Evolutionary conservation across 2,329 filamentous ascomycete genomes (phyloP), one percentile per base, ranked within the genome.

Genomic region (Sporothrix inflata): DNA sequence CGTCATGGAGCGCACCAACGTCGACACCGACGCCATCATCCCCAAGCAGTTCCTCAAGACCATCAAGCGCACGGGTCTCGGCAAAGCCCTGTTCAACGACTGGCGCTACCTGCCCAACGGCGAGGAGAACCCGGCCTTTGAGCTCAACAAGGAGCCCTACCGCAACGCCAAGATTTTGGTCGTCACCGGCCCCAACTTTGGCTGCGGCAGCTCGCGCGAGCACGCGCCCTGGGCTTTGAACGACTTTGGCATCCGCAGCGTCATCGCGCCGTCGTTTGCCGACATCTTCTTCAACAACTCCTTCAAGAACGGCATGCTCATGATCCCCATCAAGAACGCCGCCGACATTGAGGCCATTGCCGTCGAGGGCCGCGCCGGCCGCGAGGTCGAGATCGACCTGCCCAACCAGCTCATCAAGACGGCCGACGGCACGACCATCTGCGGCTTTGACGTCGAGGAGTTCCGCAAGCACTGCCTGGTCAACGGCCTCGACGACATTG

Each of bases 281-380:
- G 94, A 97, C 79, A 99, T 99, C 82, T 98, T 98, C 89, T 97
- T 95, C 89, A 98, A 97, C 89, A 99, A 99, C 86, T 96, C 92
- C n/a, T 98, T 98, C 89, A 98, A 99, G 88, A 99, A 99, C 85
- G 95, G 95, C 84, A 98, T 98, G 96, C 86, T 98, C 75, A 94
- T 95, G 65, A 89, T 98, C 74, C 83, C 87, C 73, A 92, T 98
- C 79, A 84, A 87, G 42, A 89, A 95, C 80, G 83, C 89, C 75
- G 85, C 83, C 1, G 86, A 88, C 42, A 84, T 98, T 4, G 86
- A 92, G 57, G 86, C 86, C 74, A 90, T 98, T 75, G 90, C 92
- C 49, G 88, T 85, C 34, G 93, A 97, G 82, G 94, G 94, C 45
- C 86, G 86, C 49, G 92, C 92, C 3, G 94, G 94, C 72, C 88